phyloP scores from a whole-genome alignment of 2,329 filamentous ascomycete genomes.

The Colletotrichum paranaense region DNA sequence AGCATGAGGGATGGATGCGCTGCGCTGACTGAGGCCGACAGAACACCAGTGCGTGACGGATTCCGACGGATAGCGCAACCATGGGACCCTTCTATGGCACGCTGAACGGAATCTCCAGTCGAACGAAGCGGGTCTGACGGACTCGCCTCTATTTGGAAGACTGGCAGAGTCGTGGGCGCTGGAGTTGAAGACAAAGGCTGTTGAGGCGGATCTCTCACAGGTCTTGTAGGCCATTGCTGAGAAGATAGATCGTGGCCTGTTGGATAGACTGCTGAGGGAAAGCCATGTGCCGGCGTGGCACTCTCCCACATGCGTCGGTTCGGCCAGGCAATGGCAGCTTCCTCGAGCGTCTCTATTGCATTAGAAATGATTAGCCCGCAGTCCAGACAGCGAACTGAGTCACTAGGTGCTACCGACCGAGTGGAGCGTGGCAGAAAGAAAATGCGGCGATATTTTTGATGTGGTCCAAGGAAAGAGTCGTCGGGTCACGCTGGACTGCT shows the following conservation, averaged over 20 bases:
- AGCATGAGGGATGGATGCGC: background rate
- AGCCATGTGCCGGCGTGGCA: slow-evolving; percentile 53
- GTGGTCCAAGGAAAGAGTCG: slow-evolving; percentile 68
- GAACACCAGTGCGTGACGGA: background rate
- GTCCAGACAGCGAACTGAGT: background rate
- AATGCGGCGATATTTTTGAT: slow-evolving; percentile 81
- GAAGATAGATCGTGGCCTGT: slow-evolving; percentile 35
- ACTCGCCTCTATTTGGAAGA: background rate
- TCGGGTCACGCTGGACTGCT: slow-evolving; percentile 69
- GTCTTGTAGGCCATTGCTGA: background rate
- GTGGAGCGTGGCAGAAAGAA: slow-evolving; percentile 86
- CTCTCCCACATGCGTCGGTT: slow-evolving; percentile 76
- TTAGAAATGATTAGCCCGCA: background rate
- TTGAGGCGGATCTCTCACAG: background rate
- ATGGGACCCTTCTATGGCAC: background rate
- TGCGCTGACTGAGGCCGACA: background rate
- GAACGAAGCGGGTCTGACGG: background rate
- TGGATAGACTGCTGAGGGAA: slow-evolving; percentile 48
- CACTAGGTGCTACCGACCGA: slow-evolving; percentile 62
- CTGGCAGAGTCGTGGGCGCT: background rate
- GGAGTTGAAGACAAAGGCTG: background rate
- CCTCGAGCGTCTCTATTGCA: slow-evolving; percentile 73
- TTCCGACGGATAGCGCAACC: background rate
- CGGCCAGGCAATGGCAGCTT: slow-evolving; percentile 82
- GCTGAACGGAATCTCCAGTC: background rate